phyloP scores from a whole-genome alignment of 2,329 filamentous ascomycete species.

The Coniochaeta ligniaria region DNA sequence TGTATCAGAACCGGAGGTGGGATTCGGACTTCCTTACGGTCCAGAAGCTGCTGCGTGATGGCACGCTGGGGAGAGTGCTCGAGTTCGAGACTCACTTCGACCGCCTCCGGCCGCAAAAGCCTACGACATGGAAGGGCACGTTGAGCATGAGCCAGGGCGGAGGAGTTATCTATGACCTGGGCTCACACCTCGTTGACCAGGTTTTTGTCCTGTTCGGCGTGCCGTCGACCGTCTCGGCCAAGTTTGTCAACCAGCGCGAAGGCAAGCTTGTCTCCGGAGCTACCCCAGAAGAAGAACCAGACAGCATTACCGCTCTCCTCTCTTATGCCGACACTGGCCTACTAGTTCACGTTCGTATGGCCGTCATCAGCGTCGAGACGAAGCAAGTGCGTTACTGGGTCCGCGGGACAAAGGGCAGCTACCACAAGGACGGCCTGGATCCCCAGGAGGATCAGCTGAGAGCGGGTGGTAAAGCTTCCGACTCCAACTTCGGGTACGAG shows the following conservation, averaged over 20 bases:
- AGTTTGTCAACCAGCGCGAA: slow-evolving; percentile 59
- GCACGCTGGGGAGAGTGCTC: slow-evolving; percentile 57
- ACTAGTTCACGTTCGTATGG: slow-evolving; percentile 62
- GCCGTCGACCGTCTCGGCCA: slow-evolving; percentile 59
- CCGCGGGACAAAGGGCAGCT: slow-evolving; percentile 65
- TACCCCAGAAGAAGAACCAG: slow-evolving; percentile 37
- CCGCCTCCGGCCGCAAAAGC: slow-evolving; percentile 55
- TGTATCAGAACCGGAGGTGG: slow-evolving; percentile 70
- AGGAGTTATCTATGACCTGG: slow-evolving; percentile 66
- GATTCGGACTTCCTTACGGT: slow-evolving; percentile 70
- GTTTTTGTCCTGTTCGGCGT: slow-evolving; percentile 63
- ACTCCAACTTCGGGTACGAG: slow-evolving; percentile 60
- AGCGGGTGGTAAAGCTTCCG: slow-evolving; percentile 52
- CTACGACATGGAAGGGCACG: slow-evolving; percentile 59
- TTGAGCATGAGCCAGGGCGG: slow-evolving; percentile 54
- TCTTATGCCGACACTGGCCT: slow-evolving; percentile 54
- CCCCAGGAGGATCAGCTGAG: slow-evolving; percentile 69
- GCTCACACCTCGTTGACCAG: slow-evolving; percentile 72
- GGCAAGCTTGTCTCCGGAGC: slow-evolving; percentile 24
- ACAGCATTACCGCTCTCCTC: slow-evolving; percentile 57
- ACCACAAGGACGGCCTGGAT: slow-evolving; percentile 65
- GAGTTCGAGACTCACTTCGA: slow-evolving; percentile 75
- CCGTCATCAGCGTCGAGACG: slow-evolving; percentile 60
- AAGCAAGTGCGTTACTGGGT: slow-evolving; percentile 72
- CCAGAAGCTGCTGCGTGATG: slow-evolving; percentile 50